A percentile compares a stretch with the other conserved stretches of the same genome.
Evolutionary conservation across 2,329 filamentous ascomycete species (phyloP).

Genomic region (Pseudocercospora vitis): DNA sequence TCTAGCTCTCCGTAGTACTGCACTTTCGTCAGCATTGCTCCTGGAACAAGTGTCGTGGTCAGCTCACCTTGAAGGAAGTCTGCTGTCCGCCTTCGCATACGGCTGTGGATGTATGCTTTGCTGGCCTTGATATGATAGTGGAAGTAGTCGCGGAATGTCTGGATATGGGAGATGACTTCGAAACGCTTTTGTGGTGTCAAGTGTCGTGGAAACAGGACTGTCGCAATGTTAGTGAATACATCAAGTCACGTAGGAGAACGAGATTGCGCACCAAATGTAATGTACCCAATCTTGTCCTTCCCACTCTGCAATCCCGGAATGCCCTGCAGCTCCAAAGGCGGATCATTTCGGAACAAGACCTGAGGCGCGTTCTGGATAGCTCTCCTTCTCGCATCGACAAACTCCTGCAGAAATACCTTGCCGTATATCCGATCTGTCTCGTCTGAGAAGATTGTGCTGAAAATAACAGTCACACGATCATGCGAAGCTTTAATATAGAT

Average conservation of each 20-base stretch:
- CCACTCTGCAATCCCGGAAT: slow-evolving; percentile 78
- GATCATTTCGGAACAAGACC: slow-evolving; percentile 92
- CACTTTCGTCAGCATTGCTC: slow-evolving; percentile 10
- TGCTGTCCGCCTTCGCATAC: slow-evolving; percentile 95
- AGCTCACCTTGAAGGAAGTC: slow-evolving; percentile 91
- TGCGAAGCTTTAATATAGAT: slow-evolving; percentile 98
- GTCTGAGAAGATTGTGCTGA: slow-evolving; percentile 96
- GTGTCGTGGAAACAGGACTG: slow-evolving; percentile 94
- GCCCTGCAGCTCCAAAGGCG: slow-evolving; percentile 84
- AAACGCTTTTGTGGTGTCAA: slow-evolving; percentile 85
- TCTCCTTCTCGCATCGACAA: slow-evolving; percentile 90
- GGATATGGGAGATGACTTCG: slow-evolving; percentile 97
- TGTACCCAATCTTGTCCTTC: slow-evolving; percentile 89
- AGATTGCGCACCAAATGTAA: slow-evolving; percentile 78
- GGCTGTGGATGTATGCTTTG: slow-evolving; percentile 97
- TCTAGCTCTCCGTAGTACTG: slow-evolving; percentile 91
- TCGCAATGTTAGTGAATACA: slow-evolving; percentile 2
- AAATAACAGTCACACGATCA: slow-evolving; percentile 97
- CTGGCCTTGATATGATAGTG: slow-evolving; percentile 99
- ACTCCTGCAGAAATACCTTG: slow-evolving; percentile 98
- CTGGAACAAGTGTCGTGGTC: not conserved
- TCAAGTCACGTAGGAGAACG: slow-evolving; percentile 25
- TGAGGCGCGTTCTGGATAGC: slow-evolving; percentile 98
- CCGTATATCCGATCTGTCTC: slow-evolving; percentile 97
- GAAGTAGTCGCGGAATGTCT: slow-evolving; percentile 99